Percentiles rank a stretch among this genome's conserved stretches.
Evolutionary conservation across 768 basidiomycete species (phyloP).

Genomic region (Termitomyces sp.): DNA sequence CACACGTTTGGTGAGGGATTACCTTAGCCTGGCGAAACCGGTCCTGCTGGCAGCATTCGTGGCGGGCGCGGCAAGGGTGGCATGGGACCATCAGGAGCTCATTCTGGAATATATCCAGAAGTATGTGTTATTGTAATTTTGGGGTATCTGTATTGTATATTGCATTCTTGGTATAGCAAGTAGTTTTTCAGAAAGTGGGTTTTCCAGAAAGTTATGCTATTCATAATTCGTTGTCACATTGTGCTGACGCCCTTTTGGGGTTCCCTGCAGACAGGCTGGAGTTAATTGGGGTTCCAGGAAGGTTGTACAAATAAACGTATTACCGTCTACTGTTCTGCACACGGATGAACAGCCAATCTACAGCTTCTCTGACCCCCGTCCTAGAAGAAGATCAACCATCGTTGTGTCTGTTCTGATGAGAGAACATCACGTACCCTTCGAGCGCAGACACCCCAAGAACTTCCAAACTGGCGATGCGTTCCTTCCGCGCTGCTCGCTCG

Average conservation of each 20-base stretch:
- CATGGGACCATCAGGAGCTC: conserved; percentile 25
- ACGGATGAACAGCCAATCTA: conserved; percentile 92
- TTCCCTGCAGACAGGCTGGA: conserved; percentile 14
- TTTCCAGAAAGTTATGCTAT: neutral
- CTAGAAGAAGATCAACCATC: conserved; percentile 35
- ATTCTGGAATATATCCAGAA: conserved; percentile 10
- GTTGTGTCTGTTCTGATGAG: neutral
- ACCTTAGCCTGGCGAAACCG: conserved; percentile 25
- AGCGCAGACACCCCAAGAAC: conserved; percentile 90
- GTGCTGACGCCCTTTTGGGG: conserved; percentile 20
- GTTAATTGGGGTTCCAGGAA: neutral
- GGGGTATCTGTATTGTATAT: no score
- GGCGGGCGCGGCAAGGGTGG: conserved; percentile 21
- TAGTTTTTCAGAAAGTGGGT: neutral
- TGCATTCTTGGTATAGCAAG: neutral
- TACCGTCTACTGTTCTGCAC: conserved; percentile 87
- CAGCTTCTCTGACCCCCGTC: conserved; percentile 84
- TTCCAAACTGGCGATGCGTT: conserved; percentile 72
- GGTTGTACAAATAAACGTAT: neutral
- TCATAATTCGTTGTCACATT: neutral
- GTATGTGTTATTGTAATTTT: conserved; percentile 8
- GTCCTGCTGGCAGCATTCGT: conserved; percentile 18
- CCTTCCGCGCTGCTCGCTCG: conserved; percentile 40
- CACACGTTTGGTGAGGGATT: conserved; percentile 22
- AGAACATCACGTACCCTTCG: conserved; percentile 63